phyloP scores from a whole-genome alignment of 495 filamentous ascomycete genomes.

The Staphylotrichum longicolle region DNA sequence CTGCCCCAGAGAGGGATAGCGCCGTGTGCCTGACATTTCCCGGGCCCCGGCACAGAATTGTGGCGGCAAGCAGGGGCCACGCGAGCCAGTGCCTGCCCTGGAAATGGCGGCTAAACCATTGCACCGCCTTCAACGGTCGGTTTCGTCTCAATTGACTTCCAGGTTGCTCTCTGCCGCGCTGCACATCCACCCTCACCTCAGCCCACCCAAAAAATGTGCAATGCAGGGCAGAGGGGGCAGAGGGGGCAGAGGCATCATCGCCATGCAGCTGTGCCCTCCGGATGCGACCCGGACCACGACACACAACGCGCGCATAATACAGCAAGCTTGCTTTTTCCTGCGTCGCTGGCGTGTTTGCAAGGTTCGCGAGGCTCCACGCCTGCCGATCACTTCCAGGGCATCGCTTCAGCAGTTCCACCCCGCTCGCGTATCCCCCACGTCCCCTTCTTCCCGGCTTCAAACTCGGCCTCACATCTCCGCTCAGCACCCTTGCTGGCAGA shows the following conservation, averaged over 20 bases:
- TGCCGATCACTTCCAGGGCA: neutral
- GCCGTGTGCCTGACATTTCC: constrained; percentile 10
- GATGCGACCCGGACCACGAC: too few relatives aligned
- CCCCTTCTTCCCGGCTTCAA: neutral
- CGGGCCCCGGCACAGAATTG: neutral
- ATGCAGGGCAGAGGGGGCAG: too few relatives aligned
- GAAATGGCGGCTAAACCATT: constrained; percentile 4
- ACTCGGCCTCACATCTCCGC: neutral
- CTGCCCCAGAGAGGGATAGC: constrained; percentile 10
- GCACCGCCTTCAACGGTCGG: neutral
- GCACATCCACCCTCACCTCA: neutral
- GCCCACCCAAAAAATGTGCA: too few relatives aligned
- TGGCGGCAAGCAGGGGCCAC: too few relatives aligned
- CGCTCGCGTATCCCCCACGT: neutral
- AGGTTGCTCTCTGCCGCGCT: too few relatives aligned
- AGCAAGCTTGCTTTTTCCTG: neutral
- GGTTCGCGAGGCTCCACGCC: neutral
- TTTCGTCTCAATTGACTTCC: neutral
- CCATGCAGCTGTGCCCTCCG: too few relatives aligned
- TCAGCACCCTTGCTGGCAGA: neutral
- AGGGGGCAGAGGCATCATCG: too few relatives aligned
- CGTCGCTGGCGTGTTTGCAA: neutral
- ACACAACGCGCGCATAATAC: too few relatives aligned
- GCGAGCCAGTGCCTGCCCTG: neutral
- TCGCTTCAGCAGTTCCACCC: neutral